Base-by-base conservation (phyloP, 2,329 filamentous ascomycete species). In the Penicillium sp. region DNA sequence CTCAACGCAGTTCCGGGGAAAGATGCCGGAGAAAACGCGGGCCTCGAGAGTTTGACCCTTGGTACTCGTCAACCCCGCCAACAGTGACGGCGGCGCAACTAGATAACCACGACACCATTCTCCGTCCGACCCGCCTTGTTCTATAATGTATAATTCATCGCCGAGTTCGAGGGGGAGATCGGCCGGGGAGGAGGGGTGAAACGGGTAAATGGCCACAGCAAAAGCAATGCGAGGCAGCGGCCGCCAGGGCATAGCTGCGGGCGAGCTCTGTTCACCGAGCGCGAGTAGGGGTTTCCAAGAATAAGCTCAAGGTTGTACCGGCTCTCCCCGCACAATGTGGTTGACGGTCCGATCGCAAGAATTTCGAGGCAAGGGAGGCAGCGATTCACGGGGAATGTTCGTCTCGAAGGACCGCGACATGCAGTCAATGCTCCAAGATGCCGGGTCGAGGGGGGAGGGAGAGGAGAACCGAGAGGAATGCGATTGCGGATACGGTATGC, bases 121-220 rank as follows among this genome's bases (percentile, higher is more conserved):
- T 65, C 88, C 89, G 74, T 95, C 85, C 34, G 70, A 74, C 21
- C 90, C 88, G 36, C 93, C 95, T 75, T 97, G 90, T 75, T 97
- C 93, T 69, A 99, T 96, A 62, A 99, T 95, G 76, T 99, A 99
- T 60, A 99, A 81, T 76, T 99, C 94, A 81, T 99, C 94, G 71
- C 94, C 94, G 59, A 99, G 90, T 74, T 99, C 92, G 70, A 99
- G 87, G 9, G 95, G 94, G 18, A 99, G 85, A 74, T 99, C 94
- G 71, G 91, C 89, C 49, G 91, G 85, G 60, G 87, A 87, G 54
- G 89, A 87, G 55, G 94, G 89, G 65, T 88, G 82, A 76, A 99
- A 99, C 34, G 94, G 94, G 73, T 92, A 95, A 62, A 87, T 92
- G 79, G 93, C 94, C 74, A 99, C 89, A 65, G 93, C 95, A 80